Conservation (phyloP, 1,284 basidiomycete genomes). For the Wallemia mellicola region DNA sequence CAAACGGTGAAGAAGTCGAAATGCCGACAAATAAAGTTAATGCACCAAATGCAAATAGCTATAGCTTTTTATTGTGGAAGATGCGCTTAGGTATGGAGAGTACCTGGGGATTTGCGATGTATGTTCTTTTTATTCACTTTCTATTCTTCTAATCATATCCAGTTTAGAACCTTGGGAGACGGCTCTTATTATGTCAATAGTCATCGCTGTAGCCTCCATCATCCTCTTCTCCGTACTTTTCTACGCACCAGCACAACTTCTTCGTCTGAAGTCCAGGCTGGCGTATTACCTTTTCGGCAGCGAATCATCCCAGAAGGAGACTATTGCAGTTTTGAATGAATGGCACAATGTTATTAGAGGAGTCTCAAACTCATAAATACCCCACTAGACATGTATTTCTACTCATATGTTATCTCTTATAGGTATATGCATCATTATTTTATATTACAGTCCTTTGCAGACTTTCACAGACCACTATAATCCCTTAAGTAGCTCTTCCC, state of each 20-base stretch:
- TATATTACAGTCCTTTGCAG: too few relatives aligned
- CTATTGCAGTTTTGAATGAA: neutral
- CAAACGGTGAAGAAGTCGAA: neutral
- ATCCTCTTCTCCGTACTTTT: neutral
- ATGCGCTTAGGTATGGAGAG: neutral
- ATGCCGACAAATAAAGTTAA: neutral
- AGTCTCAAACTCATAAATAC: neutral
- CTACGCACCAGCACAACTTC: neutral
- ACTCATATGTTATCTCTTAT: too few relatives aligned
- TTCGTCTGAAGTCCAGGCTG: neutral
- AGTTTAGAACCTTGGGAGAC: neutral
- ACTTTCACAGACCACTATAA: too few relatives aligned
- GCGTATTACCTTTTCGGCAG: neutral
- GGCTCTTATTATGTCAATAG: neutral
- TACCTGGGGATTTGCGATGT: neutral
- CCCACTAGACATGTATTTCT: too few relatives aligned
- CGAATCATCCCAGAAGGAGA: neutral
- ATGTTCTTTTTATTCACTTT: neutral
- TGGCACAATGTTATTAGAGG: neutral
- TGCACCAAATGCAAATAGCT: neutral
- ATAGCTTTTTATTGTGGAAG: neutral
- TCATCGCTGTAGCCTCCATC: neutral
- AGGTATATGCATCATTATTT: too few relatives aligned
- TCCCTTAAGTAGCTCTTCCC: constrained; percentile 15
- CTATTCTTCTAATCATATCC: neutral